phyloP scores from a whole-genome alignment of 2,329 filamentous ascomycete species.

The Arthrinium puccinioides region DNA sequence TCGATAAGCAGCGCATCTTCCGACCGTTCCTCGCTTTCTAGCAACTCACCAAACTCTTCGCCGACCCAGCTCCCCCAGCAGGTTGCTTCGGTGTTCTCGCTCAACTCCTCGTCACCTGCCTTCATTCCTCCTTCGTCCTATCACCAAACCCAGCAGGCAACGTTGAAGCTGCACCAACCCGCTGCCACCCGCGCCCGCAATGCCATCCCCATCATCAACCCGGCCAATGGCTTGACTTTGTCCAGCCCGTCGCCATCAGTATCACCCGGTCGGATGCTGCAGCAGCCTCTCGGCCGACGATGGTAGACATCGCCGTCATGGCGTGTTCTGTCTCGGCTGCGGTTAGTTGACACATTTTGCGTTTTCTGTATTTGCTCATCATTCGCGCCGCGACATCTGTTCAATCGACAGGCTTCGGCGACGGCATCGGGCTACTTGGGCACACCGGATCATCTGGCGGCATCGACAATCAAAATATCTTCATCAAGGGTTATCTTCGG shows the following conservation, averaged over 20 bases:
- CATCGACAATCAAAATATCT: slow-evolving; percentile 33
- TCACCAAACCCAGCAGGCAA: slow-evolving; percentile 59
- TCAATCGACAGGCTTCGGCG: background rate
- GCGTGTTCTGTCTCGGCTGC: slow-evolving; percentile 28
- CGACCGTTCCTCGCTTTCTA: slow-evolving; percentile 90
- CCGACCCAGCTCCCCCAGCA: slow-evolving; percentile 83
- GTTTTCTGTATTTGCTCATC: slow-evolving; percentile 20
- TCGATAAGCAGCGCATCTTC: slow-evolving; percentile 86
- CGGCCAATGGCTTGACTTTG: slow-evolving; percentile 79
- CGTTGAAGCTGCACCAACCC: slow-evolving; percentile 83
- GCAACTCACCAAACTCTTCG: slow-evolving; percentile 86
- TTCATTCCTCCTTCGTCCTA: slow-evolving; percentile 57
- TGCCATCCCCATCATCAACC: slow-evolving; percentile 96
- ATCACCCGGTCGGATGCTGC: slow-evolving; percentile 55
- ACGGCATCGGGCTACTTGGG: no score
- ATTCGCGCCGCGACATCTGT: slow-evolving; percentile 18
- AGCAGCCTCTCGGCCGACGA: slow-evolving; percentile 43
- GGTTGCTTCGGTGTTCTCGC: slow-evolving; percentile 69
- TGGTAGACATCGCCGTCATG: slow-evolving; percentile 38
- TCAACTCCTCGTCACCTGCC: slow-evolving; percentile 59
- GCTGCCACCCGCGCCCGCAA: slow-evolving; percentile 84
- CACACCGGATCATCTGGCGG: slow-evolving; percentile 20
- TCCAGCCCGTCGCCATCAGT: slow-evolving; percentile 77
- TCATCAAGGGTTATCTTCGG: slow-evolving; percentile 17
- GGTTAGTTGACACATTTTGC: slow-evolving; percentile 6